These are phyloP conservation scores for Eutrema yunnanense DNA, from an alignment of 345 rosid species.

Conservation along the genomic window DNA sequence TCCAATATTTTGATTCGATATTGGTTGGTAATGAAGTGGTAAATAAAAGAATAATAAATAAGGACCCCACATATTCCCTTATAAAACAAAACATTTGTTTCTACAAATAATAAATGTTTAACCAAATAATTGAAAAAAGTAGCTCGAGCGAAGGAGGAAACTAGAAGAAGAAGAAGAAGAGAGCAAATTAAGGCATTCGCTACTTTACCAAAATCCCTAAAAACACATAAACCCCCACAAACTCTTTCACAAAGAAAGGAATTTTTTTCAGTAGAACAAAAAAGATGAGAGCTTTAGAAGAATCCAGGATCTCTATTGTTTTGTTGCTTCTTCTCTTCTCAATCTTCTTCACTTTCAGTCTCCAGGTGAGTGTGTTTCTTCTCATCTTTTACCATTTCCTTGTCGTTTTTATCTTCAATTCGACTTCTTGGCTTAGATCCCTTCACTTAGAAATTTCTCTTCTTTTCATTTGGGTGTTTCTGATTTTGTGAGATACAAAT, in stretches of 20 bases:
- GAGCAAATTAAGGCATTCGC: background rate
- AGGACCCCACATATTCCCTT: constrained; percentile 16
- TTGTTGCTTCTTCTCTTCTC: constrained; percentile 35
- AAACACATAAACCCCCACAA: constrained; percentile 9
- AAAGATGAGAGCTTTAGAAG: constrained; percentile 29
- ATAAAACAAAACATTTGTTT: background rate
- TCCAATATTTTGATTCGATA: background rate
- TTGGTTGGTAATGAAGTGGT: constrained; percentile 19
- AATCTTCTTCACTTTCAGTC: constrained; percentile 28
- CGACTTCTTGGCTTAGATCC: constrained; percentile 27
- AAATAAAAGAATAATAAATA: constrained; percentile 6
- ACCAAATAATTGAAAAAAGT: constrained; percentile 28
- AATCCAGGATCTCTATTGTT: constrained; percentile 26
- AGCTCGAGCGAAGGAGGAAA: background rate
- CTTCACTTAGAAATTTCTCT: background rate
- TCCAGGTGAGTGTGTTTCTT: constrained; percentile 33
- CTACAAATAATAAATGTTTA: constrained; percentile 20
- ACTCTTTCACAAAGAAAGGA: background rate
- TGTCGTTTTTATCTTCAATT: background rate
- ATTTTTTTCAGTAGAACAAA: background rate
- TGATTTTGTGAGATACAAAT: background rate
- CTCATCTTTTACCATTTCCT: constrained; percentile 15
- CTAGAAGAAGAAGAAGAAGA: background rate
- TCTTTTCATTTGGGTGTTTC: constrained; percentile 21
- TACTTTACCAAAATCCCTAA: constrained; percentile 21